Base-by-base conservation (phyloP, 192 early-diverging fungal genomes). In the Obelidium mucronatum region DNA sequence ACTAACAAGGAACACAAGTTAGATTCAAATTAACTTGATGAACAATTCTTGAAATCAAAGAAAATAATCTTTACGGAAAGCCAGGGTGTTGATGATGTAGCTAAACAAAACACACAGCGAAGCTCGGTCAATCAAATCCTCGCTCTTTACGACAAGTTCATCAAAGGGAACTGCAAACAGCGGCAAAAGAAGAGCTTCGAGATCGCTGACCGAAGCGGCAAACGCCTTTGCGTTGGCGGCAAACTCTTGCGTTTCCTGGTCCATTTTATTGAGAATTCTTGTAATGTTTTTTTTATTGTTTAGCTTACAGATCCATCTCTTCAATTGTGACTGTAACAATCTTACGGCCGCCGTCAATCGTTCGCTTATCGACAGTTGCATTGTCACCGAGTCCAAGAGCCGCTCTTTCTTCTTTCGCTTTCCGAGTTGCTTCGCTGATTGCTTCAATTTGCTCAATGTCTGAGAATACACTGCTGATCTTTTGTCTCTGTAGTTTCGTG, bases 251-350 rank as follows among this genome's bases (percentile, higher is more conserved):
- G 67, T 69, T 52, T 69, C 67, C 22, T 8, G 24, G 26, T 69
- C 67, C 67, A 69, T 69, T 44, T 51, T 17, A 26, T 59, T 72
- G 24, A 24, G 35, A 65, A 15, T 65, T 8, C 15, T n/a, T 30
- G 6, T 65, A 17, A 15, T 65, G 8, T 35, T 39, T 30, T 65
- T 64, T 39, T 64, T 39, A 64, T 22, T 36, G 3, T 5, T 31
- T 64, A 35, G 6, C 15, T 37, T 17, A 58, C 5, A 59, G 73
- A 37, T 79, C 63, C 59, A 77, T 74, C 4, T 79, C 78, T 17
- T 76, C 74, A 34, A 83, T 71, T 3, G 78, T 83, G 0, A 83
- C 81, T 67, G 81, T 83, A 13, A 77, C 48, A 19, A 53, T n/a
- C n/a, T 67, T 55, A 8, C 31, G 65, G 15, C 52, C 52, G 35